These are phyloP conservation scores for Mrakia blollopis DNA, from an alignment of 768 basidiomycete genomes.

Conservation along the genomic window DNA sequence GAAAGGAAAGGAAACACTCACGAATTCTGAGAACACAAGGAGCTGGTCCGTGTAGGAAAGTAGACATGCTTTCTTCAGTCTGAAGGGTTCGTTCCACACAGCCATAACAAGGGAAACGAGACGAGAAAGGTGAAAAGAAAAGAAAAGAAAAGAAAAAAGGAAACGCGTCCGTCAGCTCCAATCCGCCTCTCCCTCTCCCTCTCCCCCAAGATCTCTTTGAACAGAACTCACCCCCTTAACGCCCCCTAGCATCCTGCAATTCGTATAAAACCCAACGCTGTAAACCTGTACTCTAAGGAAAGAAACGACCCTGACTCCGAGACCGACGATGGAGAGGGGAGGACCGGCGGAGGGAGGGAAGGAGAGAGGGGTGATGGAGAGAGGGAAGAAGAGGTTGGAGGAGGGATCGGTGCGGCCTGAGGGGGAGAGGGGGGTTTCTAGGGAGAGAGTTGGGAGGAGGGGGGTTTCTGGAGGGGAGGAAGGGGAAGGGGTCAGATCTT, in stretches of 20 bases:
- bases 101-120: too few species aligned
- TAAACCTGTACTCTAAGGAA: constrained; percentile 85
- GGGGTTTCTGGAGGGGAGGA: neutral
- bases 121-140: too few species aligned
- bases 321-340: constrained; percentile 65
- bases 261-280: constrained; percentile 74
- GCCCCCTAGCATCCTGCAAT: constrained; percentile 19
- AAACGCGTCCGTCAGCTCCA: neutral
- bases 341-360: constrained; percentile 18
- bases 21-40: constrained; percentile 71
- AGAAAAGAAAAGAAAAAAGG: neutral
- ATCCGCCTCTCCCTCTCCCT: neutral
- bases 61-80: neutral
- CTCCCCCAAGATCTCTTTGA: neutral
- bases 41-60: constrained; percentile 55
- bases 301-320: constrained; percentile 82
- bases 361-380: constrained; percentile 27
- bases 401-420: constrained; percentile 40
- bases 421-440: neutral
- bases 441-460: neutral
- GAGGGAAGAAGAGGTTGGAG: constrained; percentile 43
- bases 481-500: too few species aligned
- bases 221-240: neutral
- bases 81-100: too few species aligned
- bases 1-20: constrained; percentile 41